Conservation (phyloP, 164 flowering plant species). For the Vitis rotundifolia region DNA sequence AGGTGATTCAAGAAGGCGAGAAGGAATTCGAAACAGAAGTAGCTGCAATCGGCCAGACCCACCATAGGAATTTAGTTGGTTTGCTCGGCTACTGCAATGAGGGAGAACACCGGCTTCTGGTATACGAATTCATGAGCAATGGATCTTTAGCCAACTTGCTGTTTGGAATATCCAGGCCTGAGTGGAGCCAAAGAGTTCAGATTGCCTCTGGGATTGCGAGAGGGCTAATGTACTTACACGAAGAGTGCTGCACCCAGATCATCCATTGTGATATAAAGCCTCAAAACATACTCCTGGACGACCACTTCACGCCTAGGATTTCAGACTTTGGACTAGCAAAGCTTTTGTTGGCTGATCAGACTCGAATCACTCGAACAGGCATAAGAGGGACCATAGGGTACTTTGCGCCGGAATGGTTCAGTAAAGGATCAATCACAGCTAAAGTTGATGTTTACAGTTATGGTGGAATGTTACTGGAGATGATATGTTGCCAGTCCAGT, state of each 20-base stretch:
- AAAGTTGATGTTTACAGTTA: conserved; percentile 21
- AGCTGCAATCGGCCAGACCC: too few relatives aligned
- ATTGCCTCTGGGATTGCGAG: conserved; percentile 13
- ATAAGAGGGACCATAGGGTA: conserved; percentile 20
- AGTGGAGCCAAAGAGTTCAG: conserved; percentile 7
- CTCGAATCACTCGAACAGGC: conserved; percentile 4
- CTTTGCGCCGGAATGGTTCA: conserved; percentile 23
- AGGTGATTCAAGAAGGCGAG: background rate
- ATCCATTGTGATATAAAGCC: conserved; percentile 23
- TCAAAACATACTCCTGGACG: conserved; percentile 19
- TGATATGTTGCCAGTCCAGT: conserved; percentile 16
- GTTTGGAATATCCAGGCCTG: background rate
- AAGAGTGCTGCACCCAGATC: conserved; percentile 12
- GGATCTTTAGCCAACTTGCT: conserved; percentile 10
- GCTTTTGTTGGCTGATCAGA: conserved; percentile 6
- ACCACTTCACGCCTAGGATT: conserved; percentile 3
- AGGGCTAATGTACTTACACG: conserved; percentile 17
- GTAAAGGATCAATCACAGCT: conserved; percentile 5
- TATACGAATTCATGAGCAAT: conserved; percentile 14
- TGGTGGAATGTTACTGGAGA: conserved; percentile 13
- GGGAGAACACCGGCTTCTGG: background rate
- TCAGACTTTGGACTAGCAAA: conserved; percentile 20
- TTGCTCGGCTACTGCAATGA: too few relatives aligned
- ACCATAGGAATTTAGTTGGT: too few relatives aligned
- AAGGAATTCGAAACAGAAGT: too few relatives aligned